A percentile compares a stretch with the other conserved stretches of the same genome.
Evolutionary conservation across 2,329 filamentous ascomycete genomes (phyloP).

Genomic region (Sporothrix brunneoviolacea): DNA sequence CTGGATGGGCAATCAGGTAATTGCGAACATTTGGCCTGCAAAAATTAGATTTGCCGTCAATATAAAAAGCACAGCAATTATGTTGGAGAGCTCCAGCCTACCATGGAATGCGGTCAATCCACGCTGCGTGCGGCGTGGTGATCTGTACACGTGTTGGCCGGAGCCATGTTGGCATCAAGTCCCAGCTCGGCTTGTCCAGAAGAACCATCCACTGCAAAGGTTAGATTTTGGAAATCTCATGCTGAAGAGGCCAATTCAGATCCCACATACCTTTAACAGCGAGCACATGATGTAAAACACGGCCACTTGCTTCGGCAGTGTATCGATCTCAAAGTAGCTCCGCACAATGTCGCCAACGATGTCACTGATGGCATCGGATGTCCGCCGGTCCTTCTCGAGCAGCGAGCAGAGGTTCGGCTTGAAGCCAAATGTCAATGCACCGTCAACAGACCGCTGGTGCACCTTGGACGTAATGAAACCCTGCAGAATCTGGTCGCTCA

Average conservation of each 20-base stretch:
- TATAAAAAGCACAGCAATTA: too few relatives aligned
- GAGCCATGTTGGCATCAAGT: slow-evolving; percentile 26
- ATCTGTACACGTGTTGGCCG: slow-evolving; percentile 24
- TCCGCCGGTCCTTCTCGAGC: slow-evolving; percentile 20
- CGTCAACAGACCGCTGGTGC: slow-evolving; percentile 15
- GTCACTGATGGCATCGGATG: slow-evolving; percentile 27
- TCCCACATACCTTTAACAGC: slow-evolving; percentile 23
- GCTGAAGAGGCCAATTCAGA: too few relatives aligned
- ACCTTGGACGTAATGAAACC: slow-evolving; percentile 22
- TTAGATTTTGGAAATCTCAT: not conserved
- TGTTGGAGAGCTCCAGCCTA: slow-evolving; percentile 6
- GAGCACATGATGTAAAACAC: slow-evolving; percentile 27
- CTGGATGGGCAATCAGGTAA: slow-evolving; percentile 25
- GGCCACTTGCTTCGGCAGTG: slow-evolving; percentile 24
- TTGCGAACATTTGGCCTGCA: slow-evolving; percentile 25
- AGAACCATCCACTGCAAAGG: slow-evolving; percentile 25
- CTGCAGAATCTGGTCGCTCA: slow-evolving; percentile 26
- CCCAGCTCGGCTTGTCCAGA: slow-evolving; percentile 25
- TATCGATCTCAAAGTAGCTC: slow-evolving; percentile 27
- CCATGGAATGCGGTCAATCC: slow-evolving; percentile 29
- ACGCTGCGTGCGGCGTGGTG: slow-evolving; percentile 24
- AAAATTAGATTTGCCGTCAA: not conserved
- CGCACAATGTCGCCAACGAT: slow-evolving; percentile 26
- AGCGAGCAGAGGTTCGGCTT: slow-evolving; percentile 23
- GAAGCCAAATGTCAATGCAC: slow-evolving; percentile 16